These are phyloP conservation scores for Trichoderma atroviride DNA, from an alignment of 2,329 filamentous ascomycete species.

Conservation along the genomic window DNA sequence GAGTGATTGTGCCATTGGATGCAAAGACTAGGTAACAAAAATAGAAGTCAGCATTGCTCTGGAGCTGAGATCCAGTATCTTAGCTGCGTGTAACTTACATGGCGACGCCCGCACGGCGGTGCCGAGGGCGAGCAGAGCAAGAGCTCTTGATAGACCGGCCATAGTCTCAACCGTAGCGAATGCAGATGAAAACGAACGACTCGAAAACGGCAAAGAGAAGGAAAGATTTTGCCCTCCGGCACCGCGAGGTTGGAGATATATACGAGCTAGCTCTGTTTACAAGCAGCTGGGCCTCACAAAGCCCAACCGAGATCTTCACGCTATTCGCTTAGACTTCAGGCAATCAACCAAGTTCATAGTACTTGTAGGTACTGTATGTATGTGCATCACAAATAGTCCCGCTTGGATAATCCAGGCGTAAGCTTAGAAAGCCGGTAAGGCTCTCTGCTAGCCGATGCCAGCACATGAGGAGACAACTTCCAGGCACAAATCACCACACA, in stretches of 20 bases:
- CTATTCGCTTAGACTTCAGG: background rate
- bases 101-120: constrained; percentile 10
- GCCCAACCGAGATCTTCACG: background rate
- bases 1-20: constrained; percentile 4
- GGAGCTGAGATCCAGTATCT: background rate
- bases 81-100: constrained; percentile 6
- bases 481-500: background rate
- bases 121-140: constrained; percentile 14
- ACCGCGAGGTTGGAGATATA: constrained; percentile 11
- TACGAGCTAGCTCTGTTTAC: background rate
- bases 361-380: background rate
- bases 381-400: background rate
- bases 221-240: background rate
- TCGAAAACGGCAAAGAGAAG: background rate
- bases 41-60: background rate
- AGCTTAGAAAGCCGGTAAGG: constrained; percentile 1
- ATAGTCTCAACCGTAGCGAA: constrained; percentile 10
- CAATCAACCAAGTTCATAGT: background rate
- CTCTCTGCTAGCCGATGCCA: background rate
- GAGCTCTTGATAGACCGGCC: constrained; percentile 9
- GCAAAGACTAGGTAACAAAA: background rate
- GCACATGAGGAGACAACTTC: background rate
- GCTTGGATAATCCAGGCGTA: background rate
- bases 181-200: background rate
- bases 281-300: background rate